Percentiles rank a stretch among this genome's conserved stretches.
These are phyloP conservation scores for Beauveria medogensis DNA, from an alignment of 2,329 filamentous ascomycete species.

Conservation along the genomic window DNA sequence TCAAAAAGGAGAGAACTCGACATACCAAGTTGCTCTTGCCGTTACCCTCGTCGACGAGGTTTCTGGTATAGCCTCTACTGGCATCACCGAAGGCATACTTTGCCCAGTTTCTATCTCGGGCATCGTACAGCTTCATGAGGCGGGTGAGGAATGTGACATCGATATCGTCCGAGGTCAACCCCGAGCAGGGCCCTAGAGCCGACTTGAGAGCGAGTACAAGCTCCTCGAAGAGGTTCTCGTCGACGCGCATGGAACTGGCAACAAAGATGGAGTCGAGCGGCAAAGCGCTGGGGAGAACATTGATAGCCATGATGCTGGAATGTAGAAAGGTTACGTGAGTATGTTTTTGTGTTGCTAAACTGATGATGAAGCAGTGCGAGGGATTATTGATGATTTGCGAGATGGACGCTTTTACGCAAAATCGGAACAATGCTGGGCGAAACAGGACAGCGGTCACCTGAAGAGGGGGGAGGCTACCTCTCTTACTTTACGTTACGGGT, in stretches of 20 bases:
- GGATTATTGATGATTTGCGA: neutral
- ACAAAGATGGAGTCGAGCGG: slow-evolving; percentile 8
- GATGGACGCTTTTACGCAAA: slow-evolving; percentile 1
- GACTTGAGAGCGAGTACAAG: slow-evolving; percentile 67
- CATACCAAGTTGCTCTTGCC: slow-evolving; percentile 66
- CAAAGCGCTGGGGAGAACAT: slow-evolving; percentile 12
- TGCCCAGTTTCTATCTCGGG: slow-evolving; percentile 61
- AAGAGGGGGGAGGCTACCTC: neutral
- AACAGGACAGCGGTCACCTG: slow-evolving; percentile 4
- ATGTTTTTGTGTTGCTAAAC: slow-evolving; percentile 3
- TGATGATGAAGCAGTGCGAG: neutral
- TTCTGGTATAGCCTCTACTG: slow-evolving; percentile 70
- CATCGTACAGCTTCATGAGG: slow-evolving; percentile 68
- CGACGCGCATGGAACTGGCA: slow-evolving; percentile 5
- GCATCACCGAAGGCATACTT: slow-evolving; percentile 67
- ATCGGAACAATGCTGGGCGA: neutral
- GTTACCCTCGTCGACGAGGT: slow-evolving; percentile 84
- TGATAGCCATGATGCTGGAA: slow-evolving; percentile 12
- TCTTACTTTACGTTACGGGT: neutral
- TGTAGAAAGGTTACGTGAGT: neutral
- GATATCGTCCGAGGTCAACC: slow-evolving; percentile 73
- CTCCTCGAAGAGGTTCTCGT: slow-evolving; percentile 50
- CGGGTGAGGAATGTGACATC: slow-evolving; percentile 62
- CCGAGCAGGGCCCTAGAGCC: slow-evolving; percentile 70
- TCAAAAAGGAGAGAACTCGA: slow-evolving; percentile 6